phyloP scores from a whole-genome alignment of 257 asterid species.

The Nicotiana benthamiana region DNA sequence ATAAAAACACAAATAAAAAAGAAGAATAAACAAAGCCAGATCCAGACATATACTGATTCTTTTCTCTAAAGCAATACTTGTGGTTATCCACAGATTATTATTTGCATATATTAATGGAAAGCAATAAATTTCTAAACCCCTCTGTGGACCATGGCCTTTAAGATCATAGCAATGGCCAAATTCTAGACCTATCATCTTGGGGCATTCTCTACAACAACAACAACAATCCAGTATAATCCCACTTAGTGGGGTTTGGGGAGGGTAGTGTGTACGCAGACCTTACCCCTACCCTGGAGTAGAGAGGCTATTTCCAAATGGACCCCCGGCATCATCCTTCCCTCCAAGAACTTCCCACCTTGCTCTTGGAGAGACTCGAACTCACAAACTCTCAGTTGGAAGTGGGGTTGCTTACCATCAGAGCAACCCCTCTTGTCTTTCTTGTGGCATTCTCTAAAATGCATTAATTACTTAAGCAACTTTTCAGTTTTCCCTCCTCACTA shows the following conservation, averaged over 20 bases:
- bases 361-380: too few relatives aligned
- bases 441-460: neutral
- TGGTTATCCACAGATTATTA: neutral
- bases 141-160: neutral
- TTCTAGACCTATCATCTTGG: neutral
- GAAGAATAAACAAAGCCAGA: neutral
- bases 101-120: neutral
- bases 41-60: neutral
- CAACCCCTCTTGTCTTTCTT: too few relatives aligned
- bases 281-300: too few relatives aligned
- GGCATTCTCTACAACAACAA: neutral
- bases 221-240: too few relatives aligned
- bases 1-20: neutral
- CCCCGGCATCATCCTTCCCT: too few relatives aligned
- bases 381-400: too few relatives aligned
- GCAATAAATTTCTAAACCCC: neutral
- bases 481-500: neutral
- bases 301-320: too few relatives aligned
- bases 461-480: neutral
- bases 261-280: too few relatives aligned
- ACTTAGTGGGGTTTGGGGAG: too few relatives aligned
- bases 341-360: too few relatives aligned
- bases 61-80: neutral
- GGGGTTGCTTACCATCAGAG: too few relatives aligned
- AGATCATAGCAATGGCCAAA: slow-evolving; percentile 3